Percentiles rank a stretch among this genome's conserved stretches.
Evolutionary conservation across 805 yeast species (phyloP).

Genomic region (Teunomyces aglyptinius): DNA sequence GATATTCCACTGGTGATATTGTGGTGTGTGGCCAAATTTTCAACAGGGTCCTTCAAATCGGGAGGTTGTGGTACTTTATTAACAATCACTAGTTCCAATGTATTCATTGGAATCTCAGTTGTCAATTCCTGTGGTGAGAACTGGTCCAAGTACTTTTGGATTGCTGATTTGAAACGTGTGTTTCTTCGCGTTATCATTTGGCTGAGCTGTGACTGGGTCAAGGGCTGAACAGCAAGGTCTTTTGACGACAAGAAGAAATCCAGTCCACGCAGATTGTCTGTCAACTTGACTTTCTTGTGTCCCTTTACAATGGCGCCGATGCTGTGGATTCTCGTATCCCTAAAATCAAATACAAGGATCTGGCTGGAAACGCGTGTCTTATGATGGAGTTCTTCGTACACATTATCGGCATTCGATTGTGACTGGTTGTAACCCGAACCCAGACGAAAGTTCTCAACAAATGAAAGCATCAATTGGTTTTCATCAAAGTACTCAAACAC

Average conservation of each 20-base stretch:
- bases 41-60: slow-evolving; percentile 59
- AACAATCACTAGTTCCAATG: slow-evolving; percentile 35
- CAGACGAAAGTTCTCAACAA: slow-evolving; percentile 39
- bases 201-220: slow-evolving; percentile 56
- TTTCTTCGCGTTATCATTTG: slow-evolving; percentile 59
- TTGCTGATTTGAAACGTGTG: slow-evolving; percentile 40
- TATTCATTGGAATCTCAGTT: slow-evolving; percentile 38
- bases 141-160: slow-evolving; percentile 14
- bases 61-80: slow-evolving; percentile 48
- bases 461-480: slow-evolving; percentile 51
- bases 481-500: slow-evolving; percentile 75
- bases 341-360: slow-evolving; percentile 70
- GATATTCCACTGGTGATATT: slow-evolving; percentile 1
- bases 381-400: slow-evolving; percentile 50
- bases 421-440: slow-evolving; percentile 31
- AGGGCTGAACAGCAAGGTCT: slow-evolving; percentile 49
- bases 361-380: slow-evolving; percentile 37
- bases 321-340: slow-evolving; percentile 62
- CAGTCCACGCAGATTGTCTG: slow-evolving; percentile 9
- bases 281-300: slow-evolving; percentile 17
- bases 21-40: slow-evolving; percentile 15
- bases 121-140: slow-evolving; percentile 24
- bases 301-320: slow-evolving; percentile 31
- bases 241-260: slow-evolving; percentile 31
- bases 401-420: slow-evolving; percentile 43